Base-by-base conservation (phyloP, 192 early-diverging fungal species). In the Coemansia erecta region DNA sequence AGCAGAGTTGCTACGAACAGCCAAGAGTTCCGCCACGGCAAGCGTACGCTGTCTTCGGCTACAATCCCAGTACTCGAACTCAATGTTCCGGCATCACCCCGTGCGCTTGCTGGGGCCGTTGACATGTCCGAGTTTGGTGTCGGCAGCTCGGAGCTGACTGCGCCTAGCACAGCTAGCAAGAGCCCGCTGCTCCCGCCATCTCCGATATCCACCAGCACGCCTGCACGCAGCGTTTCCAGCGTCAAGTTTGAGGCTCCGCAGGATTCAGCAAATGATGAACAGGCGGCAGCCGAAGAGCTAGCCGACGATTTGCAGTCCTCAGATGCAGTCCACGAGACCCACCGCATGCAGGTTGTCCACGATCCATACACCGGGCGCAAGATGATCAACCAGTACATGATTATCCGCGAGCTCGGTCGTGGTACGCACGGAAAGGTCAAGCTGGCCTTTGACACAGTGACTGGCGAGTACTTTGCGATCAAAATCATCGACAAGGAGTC, bases 391-490 rank as follows among this genome's bases (percentile, higher is more conserved):
- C 85, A 95, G 54, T 98, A 95, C 74, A 88, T 94, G 81, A 85
- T 98, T 10, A 69, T 97, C 9, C 80, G 81, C 48, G 93, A 96
- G 70, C 80, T 98, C 11, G 96, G 96, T 8, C 81, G 95, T 22
- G 96, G 96, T 35, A 89, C 90, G 9, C 94, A 98, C 60, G 96
- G 96, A 39, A 97, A 97, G 76, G 96, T 98, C 42, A 95, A 96
- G 71, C 83, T 97, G 22, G 89, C 85, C 33, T 83, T 85, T 26
- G 92, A 97, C 76, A 84, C 84, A 3, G 82, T 88, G n/a, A 89
- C 89, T 7, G 88, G 88, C 37, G 85, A 92, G 50, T 80, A 73
- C 50, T 82, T 72, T 46, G 81, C 81, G 60, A 75, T 86, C 79
- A 68, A 83, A 52, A 62, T 83, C 53, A 85, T 69, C 60, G 79